phyloP scores from a whole-genome alignment of 148 eudicot species.

The Arctostaphylos glauca region DNA sequence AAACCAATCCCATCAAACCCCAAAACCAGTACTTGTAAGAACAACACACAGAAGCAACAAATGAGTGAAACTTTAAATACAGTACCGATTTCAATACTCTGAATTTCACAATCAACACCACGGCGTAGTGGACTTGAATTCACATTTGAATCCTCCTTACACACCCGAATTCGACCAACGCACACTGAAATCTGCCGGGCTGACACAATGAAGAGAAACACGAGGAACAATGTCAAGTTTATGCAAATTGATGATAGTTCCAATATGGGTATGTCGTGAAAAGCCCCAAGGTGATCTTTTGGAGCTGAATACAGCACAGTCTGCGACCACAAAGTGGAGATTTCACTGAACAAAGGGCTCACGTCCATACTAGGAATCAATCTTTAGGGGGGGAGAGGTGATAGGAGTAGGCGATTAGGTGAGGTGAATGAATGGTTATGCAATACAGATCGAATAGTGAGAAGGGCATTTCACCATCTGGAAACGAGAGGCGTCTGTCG shows the following conservation, averaged over 20 bases:
- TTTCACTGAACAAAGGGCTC: constrained; percentile 29
- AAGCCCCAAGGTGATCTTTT: constrained; percentile 24
- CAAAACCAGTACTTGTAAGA: constrained; percentile 59
- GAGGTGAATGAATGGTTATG: background rate
- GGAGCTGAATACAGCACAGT: constrained; percentile 16
- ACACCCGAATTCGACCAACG: constrained; percentile 53
- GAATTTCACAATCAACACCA: constrained; percentile 44
- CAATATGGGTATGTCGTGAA: constrained; percentile 49
- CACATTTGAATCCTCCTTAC: constrained; percentile 54
- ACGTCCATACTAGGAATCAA: constrained; percentile 31
- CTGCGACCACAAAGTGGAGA: constrained; percentile 18
- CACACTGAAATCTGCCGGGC: constrained; percentile 53
- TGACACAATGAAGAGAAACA: constrained; percentile 59
- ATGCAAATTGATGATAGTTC: constrained; percentile 65
- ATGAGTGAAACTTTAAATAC: constrained; percentile 54
- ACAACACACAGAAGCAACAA: constrained; percentile 79
- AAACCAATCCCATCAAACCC: constrained; percentile 65
- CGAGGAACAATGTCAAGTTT: constrained; percentile 62
- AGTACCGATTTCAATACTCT: constrained; percentile 46
- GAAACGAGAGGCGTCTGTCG: constrained; percentile 20
- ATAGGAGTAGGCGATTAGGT: constrained; percentile 19
- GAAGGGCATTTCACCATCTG: constrained; percentile 69
- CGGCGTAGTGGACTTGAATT: constrained; percentile 34
- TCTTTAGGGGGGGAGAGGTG: constrained; percentile 16
- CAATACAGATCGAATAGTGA: constrained; percentile 29